Conservation (phyloP, 257 asterid species). For the Solanum appendiculatum region DNA sequence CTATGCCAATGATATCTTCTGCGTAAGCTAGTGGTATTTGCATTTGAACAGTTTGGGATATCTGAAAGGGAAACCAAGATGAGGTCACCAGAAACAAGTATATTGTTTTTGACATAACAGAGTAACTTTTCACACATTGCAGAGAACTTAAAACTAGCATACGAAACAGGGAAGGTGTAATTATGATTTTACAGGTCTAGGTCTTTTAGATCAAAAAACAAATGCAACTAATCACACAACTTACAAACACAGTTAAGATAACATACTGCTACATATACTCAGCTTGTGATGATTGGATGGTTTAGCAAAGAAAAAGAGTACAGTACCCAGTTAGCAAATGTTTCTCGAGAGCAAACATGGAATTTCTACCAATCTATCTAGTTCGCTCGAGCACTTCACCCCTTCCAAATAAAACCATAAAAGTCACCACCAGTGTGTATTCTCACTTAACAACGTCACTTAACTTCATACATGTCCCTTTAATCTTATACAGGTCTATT, state of each 20-base stretch:
- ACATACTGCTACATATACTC: not conserved
- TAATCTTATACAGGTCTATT: not conserved
- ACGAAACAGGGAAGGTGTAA: not conserved
- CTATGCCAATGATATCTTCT: slow-evolving; percentile 83
- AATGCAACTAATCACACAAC: not conserved
- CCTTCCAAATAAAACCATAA: not conserved
- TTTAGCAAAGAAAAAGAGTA: not conserved
- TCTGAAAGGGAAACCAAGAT: not conserved
- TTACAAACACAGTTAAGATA: not conserved
- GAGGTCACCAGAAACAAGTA: not conserved
- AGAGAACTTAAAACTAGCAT: not conserved
- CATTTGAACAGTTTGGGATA: slow-evolving; percentile 21
- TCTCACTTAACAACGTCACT: not conserved
- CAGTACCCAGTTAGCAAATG: not conserved
- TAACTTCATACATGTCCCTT: not conserved
- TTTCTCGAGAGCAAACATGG: not conserved
- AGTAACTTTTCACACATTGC: not conserved
- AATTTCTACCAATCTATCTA: not conserved
- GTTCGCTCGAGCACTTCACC: not conserved
- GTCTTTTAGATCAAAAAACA: not conserved
- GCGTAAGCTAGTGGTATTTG: slow-evolving; percentile 80
- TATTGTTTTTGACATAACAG: not conserved
- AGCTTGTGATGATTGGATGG: not conserved
- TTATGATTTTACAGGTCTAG: not conserved
- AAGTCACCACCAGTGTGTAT: not conserved